These are phyloP conservation scores for Henckelia pumila DNA, from an alignment of 257 asterid species.

Conservation along the genomic window DNA sequence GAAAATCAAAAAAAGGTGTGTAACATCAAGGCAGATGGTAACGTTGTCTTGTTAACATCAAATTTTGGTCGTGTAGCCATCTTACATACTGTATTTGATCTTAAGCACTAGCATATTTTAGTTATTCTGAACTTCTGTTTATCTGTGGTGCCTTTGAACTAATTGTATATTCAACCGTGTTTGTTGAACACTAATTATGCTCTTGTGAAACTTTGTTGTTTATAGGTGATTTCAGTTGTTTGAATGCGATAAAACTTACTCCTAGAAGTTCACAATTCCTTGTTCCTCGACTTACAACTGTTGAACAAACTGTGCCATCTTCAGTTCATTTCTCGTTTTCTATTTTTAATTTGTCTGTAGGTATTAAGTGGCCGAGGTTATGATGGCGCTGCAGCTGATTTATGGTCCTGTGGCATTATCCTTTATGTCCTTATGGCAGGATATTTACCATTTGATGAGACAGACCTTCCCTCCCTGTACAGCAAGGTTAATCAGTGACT, in stretches of 20 bases:
- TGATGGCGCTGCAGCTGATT: slow-evolving; percentile 97
- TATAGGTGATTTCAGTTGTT: slow-evolving; percentile 18
- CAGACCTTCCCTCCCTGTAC: slow-evolving; percentile 68
- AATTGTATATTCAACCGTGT: not conserved
- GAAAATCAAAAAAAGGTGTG: not conserved
- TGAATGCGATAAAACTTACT: slow-evolving; percentile 13
- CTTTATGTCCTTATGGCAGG: slow-evolving; percentile 89
- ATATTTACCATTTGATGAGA: slow-evolving; percentile 79
- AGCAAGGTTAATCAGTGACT: slow-evolving; percentile 50
- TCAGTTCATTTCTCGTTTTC: slow-evolving; percentile 20
- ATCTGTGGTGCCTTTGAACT: not conserved
- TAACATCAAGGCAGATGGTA: not conserved
- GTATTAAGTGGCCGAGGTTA: slow-evolving; percentile 78
- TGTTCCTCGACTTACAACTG: slow-evolving; percentile 1
- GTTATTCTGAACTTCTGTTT: not conserved
- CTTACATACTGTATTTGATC: slow-evolving; percentile 2
- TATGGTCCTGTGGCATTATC: slow-evolving; percentile 97
- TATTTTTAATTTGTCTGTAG: slow-evolving; percentile 37
- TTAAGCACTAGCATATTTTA: not conserved
- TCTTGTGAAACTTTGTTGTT: not conserved
- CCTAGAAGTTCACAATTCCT: slow-evolving; percentile 9
- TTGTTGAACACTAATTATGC: not conserved
- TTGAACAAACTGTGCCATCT: slow-evolving; percentile 20
- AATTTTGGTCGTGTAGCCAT: slow-evolving; percentile 2
- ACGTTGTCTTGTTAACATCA: not conserved